Evolutionary conservation across 192 early-diverging fungal species (phyloP), one percentile per base, ranked within the genome.

Genomic region (Rhizoclosmatium globosum): DNA sequence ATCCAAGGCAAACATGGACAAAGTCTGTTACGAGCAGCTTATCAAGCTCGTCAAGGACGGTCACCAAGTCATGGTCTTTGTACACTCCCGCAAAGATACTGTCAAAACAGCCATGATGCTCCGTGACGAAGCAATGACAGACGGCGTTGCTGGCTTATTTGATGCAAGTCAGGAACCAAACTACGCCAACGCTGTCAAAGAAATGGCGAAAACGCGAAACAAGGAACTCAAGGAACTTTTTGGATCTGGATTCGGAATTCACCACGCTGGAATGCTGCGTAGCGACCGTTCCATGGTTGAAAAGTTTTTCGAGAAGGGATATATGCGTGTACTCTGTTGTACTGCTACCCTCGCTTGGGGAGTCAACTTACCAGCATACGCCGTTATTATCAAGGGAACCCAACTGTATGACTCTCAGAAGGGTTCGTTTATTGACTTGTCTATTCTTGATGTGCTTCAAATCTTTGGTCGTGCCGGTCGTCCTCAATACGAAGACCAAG

Each of bases 31-130:
- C 82, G 93, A 96, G 42, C 94, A 95, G 71, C 78, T 89, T 1
- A 61, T 81, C n/a, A 84, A 81, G 38, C 75, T 84, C 38, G 92
- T 99, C 48, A 87, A 89, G 0, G 90, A 93, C 39, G 95, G 94
- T 0, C 92, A 96, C 83, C 98, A 99, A 83, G 97, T 99, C 39
- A 98, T 99, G 97, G 95, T 99, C 4, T 99, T 99, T 91, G 98
- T 99, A 46, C 97, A 99, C 77, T 90, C 98, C 3, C 92, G 97
- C 57, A 99, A 99, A 80, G 98, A 98, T 68, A 99, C 98, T 3
- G 97, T 96, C n/a, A 94, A 94, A 74, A 98, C 96, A 0, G 96
- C 97, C 2, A 87, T 92, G 83, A 90, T 89, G 70, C 74, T 99
- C 21, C 83, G 90, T 21, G 92, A 94, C 58, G 90, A 92, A 81